Conservation (phyloP, 441 rosid species). For the Hura crepitans region DNA sequence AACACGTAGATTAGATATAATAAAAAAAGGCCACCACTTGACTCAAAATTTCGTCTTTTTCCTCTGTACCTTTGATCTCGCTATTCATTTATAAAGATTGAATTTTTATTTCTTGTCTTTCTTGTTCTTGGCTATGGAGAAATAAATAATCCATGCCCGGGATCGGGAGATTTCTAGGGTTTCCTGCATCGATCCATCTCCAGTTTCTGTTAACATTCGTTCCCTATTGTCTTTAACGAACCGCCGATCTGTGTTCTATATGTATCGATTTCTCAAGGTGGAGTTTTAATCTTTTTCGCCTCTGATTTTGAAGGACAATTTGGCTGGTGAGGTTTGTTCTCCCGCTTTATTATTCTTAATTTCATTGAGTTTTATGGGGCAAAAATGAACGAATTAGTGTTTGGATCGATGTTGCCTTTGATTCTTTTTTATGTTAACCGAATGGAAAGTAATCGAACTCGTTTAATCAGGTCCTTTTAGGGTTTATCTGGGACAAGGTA, state of each 20-base stretch:
- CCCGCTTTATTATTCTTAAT: neutral
- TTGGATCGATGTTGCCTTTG: slow-evolving; percentile 21
- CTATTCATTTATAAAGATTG: neutral
- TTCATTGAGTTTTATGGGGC: neutral
- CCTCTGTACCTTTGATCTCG: neutral
- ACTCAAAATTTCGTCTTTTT: neutral
- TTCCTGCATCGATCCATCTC: neutral
- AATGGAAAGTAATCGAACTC: neutral
- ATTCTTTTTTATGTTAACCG: neutral
- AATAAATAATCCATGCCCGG: neutral
- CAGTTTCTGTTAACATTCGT: neutral
- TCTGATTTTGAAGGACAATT: slow-evolving; percentile 4
- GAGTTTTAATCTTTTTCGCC: neutral
- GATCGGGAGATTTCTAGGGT: slow-evolving; percentile 2
- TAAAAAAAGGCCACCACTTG: neutral
- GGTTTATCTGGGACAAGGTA: neutral
- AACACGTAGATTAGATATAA: slow-evolving; percentile 13
- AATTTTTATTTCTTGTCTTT: neutral
- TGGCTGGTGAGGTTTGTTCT: slow-evolving; percentile 34
- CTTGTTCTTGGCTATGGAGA: neutral
- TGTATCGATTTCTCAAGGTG: neutral
- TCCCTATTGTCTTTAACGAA: neutral
- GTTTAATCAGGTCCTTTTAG: neutral
- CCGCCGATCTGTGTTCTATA: neutral
- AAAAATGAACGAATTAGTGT: slow-evolving; percentile 8